Base-by-base conservation (phyloP, 179 eudicot genomes). In the Pouteria campechiana region DNA sequence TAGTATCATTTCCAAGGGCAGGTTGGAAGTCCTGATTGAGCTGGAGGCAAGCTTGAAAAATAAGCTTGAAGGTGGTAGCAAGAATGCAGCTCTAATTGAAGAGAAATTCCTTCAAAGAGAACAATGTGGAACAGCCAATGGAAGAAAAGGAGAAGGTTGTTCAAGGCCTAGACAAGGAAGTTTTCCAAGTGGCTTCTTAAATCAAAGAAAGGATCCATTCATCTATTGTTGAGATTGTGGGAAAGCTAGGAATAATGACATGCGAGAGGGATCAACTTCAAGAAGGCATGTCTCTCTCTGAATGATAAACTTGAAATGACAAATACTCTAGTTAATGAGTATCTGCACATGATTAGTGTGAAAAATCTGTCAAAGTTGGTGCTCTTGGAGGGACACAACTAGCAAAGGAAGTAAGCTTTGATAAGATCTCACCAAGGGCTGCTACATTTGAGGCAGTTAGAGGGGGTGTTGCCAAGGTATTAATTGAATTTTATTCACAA, bases 251-350 rank as follows among this genome's bases (percentile, higher is more conserved):
- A 44, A 68, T 48, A 47, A 60, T 68, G 36, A 58, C 62, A 15
- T 6, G 36, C 3, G 81, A 78, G 57, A 67, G 71, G 54, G 81
- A 78, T 25, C 49, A 52, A 32, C 69, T 74, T 29, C 47, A 13
- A 30, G 67, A 65, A 41, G 60, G 68, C 52, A 31, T 71, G 28
- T 25, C n/a, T 7, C 13, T 65, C 74, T 29, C 58, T 78, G 55
- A 69, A 65, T 58, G 74, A 71, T 20, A 75, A 37, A 64, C 69
- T 74, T 34, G 70, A 75, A 21, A 38, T 71, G 52, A 74, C 68
- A 17, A 46, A 45, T 50, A 50, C 78, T 3, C 31, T 78, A 61
- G 82, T 75, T 52, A 81, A 78, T 58, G 87, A 74, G 58, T n/a
- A n/a, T n/a, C n/a, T n/a, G n/a, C n/a, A n/a, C n/a, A n/a, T n/a